A percentile compares a stretch with the other conserved stretches of the same genome.
phyloP scores from a whole-genome alignment of 139 green algal genomes.

The Protoeuglena noctilucae region DNA sequence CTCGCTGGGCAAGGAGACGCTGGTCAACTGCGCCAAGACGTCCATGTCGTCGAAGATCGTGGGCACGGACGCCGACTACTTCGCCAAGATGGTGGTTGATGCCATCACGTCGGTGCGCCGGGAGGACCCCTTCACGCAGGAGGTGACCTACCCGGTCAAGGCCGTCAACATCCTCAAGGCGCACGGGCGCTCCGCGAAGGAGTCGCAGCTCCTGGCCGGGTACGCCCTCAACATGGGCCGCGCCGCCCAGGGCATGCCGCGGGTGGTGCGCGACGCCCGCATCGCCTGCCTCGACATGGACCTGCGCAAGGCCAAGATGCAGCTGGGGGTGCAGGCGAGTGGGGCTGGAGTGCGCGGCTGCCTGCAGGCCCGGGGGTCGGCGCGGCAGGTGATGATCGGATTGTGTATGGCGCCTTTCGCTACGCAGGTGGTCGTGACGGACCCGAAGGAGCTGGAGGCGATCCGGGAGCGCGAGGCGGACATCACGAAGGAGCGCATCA shows the following conservation, averaged over 20 bases:
- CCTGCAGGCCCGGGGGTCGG: neutral
- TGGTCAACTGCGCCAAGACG: slow-evolving; percentile 77
- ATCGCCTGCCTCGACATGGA: slow-evolving; percentile 92
- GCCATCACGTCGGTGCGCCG: slow-evolving; percentile 46
- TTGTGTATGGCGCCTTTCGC: no score
- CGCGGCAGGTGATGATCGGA: no score
- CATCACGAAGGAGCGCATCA: slow-evolving; percentile 90
- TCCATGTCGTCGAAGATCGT: slow-evolving; percentile 91
- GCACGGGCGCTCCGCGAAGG: slow-evolving; percentile 71
- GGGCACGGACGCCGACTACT: slow-evolving; percentile 71
- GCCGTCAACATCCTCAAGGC: slow-evolving; percentile 98
- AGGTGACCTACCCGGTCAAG: slow-evolving; percentile 67
- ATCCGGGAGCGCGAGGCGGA: slow-evolving; percentile 85
- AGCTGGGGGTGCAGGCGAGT: slow-evolving; percentile 67
- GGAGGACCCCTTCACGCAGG: slow-evolving; percentile 24
- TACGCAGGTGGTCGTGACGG: slow-evolving; percentile 62
- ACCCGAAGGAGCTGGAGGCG: slow-evolving; percentile 88
- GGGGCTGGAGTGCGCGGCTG: neutral
- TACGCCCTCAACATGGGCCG: slow-evolving; percentile 87
- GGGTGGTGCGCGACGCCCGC: slow-evolving; percentile 27
- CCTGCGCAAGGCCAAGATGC: slow-evolving; percentile 70
- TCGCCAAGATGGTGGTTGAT: slow-evolving; percentile 70
- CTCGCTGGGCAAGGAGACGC: slow-evolving; percentile 56
- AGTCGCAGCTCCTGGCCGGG: slow-evolving; percentile 75
- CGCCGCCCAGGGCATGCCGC: slow-evolving; percentile 54